Evolutionary conservation across 805 yeast species (phyloP), one percentile per base, ranked within the genome.

Genomic region (Yarrowia porcina): DNA sequence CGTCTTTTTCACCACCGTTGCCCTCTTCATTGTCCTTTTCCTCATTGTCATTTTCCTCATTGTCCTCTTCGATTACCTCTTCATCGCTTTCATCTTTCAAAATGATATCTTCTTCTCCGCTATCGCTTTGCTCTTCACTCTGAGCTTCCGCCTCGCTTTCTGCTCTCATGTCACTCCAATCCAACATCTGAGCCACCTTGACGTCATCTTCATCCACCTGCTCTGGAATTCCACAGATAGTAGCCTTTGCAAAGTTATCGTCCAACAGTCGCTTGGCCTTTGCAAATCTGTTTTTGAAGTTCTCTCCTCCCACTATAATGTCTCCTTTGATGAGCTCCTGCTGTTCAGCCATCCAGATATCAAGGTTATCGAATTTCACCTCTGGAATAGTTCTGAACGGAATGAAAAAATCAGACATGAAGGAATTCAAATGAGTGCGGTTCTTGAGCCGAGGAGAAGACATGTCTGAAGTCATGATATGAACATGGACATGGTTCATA

Each of bases 381-480:
- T 78, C 72, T 61, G 85, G 83, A 18, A 87, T 71, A 17, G 75
- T 76, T 1, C 77, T 79, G 70, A 86, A 83, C 0, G 75, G 74
- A 0, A 88, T 83, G 64, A 89, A 88, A 70, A 89, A 89, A 0
- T 68, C 67, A 0, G 91, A 83, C 20, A 78, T 84, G 73, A 89
- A 89, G 3, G 91, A 85, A 69, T 85, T 85, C 72, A 83, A 89
- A 72, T 89, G 96, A 63, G 77, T 79, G 64, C 80, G 82, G 67
- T 83, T 76, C 71, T 88, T 89, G 74, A 89, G 63, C 25, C 76
- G 69, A 0, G 74, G 74, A 10, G 88, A 82, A 66, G 76, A 68
- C 68, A 86, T 80, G 72, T 89, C 96, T 54, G 75, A 76, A 0
- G 91, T 84, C 52, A 89, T 77, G 23, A 89, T 83, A 74, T 89